Base-by-base conservation (phyloP, 306 rosid genomes). In the Comarum palustre region DNA sequence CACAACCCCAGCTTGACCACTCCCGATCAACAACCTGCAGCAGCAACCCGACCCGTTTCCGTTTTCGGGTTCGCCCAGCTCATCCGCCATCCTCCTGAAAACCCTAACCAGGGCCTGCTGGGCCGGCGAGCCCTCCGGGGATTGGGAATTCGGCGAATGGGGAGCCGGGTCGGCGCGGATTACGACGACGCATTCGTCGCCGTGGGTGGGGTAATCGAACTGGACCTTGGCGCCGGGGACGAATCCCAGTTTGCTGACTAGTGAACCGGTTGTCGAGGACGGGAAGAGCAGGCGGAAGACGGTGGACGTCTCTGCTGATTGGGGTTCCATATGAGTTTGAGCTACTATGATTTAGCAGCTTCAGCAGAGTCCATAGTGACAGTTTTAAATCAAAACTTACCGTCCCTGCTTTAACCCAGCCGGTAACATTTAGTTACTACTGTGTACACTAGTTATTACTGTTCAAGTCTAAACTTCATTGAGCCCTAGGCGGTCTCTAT, bases 21-120 rank as follows among this genome's bases (percentile, higher is more conserved):
- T 76, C 41, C 86, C 88, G 22, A 89, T 93, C 73, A 92, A 39
- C 80, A 92, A 78, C 79, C 86, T 77, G 81, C 89, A 90, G 80
- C 90, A 90, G 32, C 77, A 75, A n/a, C 78, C 55, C 19, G 29
- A 73, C 52, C 75, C 82, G 24, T 73, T 87, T 0, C 79, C 80
- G 27, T 64, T 12, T 73, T 68, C 52, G 31, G 36, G 68, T 47
- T 62, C 70, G 7, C 79, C 66, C 11, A 66, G 68, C 15, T 75
- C 78, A 8, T 81, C 84, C 79, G 45, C 75, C 58, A 72, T 77
- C 67, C 82, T 80, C 77, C 82, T 90, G 32, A 92, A 90, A 71
- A 82, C 87, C 84, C 83, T 87, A 77, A 92, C 55, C 50, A 92
- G 66, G 45, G 92, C 89, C 48, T 51, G 79, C 82, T 83, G 91